A percentile compares a stretch with the other conserved stretches of the same genome.
phyloP scores from a whole-genome alignment of 306 rosid genomes.

The Abrus pulchellus region DNA sequence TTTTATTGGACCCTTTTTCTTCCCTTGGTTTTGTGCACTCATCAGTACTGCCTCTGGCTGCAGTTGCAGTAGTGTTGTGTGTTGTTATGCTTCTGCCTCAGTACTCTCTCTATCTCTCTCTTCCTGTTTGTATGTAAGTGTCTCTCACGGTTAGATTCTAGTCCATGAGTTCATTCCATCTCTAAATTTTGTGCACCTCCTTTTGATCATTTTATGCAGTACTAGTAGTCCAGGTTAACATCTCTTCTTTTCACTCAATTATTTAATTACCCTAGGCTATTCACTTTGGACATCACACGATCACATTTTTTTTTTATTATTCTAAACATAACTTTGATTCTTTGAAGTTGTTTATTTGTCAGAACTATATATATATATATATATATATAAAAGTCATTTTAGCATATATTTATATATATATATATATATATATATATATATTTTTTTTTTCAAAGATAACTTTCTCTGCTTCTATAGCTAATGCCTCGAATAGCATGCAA shows the following conservation, averaged over 20 bases:
- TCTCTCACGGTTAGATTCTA: slow-evolving; percentile 70
- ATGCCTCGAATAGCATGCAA: slow-evolving; percentile 61
- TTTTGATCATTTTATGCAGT: background rate
- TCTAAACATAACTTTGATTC: background rate
- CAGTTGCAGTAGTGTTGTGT: slow-evolving; percentile 52
- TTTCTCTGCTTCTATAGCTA: slow-evolving; percentile 18
- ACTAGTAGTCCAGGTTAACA: background rate
- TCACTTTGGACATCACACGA: background rate
- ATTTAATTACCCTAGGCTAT: background rate
- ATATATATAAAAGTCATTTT: background rate
- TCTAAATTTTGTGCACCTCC: slow-evolving; percentile 13
- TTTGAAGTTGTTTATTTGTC: background rate
- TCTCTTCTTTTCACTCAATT: background rate
- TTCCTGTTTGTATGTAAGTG: slow-evolving; percentile 53
- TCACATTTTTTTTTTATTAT: background rate
- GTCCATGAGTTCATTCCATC: slow-evolving; percentile 44
- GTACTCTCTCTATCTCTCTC: slow-evolving; percentile 10
- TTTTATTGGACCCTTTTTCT: slow-evolving; percentile 29
- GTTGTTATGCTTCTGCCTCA: slow-evolving; percentile 32
- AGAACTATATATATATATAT: too few relatives aligned
- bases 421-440: too few relatives aligned
- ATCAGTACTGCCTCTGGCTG: slow-evolving; percentile 37
- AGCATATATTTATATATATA: background rate
- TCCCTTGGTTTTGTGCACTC: slow-evolving; percentile 51
- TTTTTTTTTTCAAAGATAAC: background rate